Base-by-base conservation (phyloP, 306 rosid genomes). In the Vigna hirtella region DNA sequence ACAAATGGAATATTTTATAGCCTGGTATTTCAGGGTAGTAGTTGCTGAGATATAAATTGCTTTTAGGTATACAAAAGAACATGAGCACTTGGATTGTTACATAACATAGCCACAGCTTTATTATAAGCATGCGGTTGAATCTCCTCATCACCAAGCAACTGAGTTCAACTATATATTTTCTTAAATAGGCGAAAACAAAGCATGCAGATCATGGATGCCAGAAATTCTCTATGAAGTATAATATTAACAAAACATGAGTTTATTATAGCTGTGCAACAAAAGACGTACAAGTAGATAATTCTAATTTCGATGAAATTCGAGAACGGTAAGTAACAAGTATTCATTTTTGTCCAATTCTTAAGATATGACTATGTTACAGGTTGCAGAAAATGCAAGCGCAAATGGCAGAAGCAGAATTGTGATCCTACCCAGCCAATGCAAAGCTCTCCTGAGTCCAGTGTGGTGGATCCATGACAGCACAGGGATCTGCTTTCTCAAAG, bases 381-480 rank as follows among this genome's bases (percentile, higher is more conserved):
- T 45, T 45, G 50, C 15, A 72, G 32, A 69, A 58, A 12, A 58
- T 10, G 66, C 67, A 79, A 66, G 81, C 64, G 14, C n/a, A 71
- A 66, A 43, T 63, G 42, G 5, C 61, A 26, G 26, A 4, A 67
- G 13, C 55, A 58, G 66, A 73, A 72, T 49, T 38, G 30, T 75
- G 55, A 73, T 77, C 56, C 64, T 82, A 84, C 48, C 87, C 89
- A 83, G 94, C 79, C 84, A 91, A 80, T 22, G 96, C 98, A 90
- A 83, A 91, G 91, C 98, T 94, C 66, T 75, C 73, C 81, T 94
- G 91, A 17, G 87, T 86, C 98, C 98, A 94, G 45, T 79, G 78
- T 36, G 93, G 90, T 40, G 96, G 98, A 85, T 94, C 98, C 93
- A 89, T 83, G 73, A 91, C 98, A 66, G 83, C 79, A 82, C 97